phyloP scores from a whole-genome alignment of 768 basidiomycete genomes.

The Tylopilus balloui region DNA sequence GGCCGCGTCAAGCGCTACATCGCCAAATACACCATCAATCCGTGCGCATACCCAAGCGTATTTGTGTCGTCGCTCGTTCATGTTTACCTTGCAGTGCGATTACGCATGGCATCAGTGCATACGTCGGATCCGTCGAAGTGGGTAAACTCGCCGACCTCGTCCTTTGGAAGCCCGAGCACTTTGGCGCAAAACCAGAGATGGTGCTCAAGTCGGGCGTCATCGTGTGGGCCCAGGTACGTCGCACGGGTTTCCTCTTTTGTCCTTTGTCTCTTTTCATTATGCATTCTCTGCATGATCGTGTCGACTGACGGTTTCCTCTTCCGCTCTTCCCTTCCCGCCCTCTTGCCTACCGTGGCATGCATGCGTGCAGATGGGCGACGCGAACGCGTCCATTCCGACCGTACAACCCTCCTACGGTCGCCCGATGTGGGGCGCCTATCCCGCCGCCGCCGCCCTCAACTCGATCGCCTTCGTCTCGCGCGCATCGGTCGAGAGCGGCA shows the following conservation, averaged over 20 bases:
- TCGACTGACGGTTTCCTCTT: neutral
- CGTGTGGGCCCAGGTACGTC: constrained; percentile 75
- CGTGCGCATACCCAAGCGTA: constrained; percentile 48
- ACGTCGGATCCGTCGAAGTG: constrained; percentile 78
- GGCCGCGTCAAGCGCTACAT: constrained; percentile 91
- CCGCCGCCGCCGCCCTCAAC: constrained; percentile 75
- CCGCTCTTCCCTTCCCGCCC: too few species aligned
- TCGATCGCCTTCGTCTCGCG: constrained; percentile 86
- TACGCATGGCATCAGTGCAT: constrained; percentile 84
- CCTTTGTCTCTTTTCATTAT: too few species aligned
- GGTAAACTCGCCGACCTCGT: constrained; percentile 92
- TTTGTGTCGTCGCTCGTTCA: neutral
- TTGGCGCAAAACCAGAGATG: constrained; percentile 91
- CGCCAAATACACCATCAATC: constrained; percentile 95
- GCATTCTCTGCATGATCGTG: neutral
- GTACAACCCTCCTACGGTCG: constrained; percentile 84
- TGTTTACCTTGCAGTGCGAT: constrained; percentile 63
- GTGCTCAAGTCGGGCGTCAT: constrained; percentile 95
- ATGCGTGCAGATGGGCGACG: constrained; percentile 73
- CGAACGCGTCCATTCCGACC: constrained; percentile 93
- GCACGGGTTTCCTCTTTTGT: neutral
- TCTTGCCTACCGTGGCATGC: too few species aligned
- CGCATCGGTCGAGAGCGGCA: constrained; percentile 56
- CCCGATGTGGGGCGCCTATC: constrained; percentile 91
- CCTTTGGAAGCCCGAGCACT: constrained; percentile 91